Base-by-base conservation (phyloP, 352 stramenopile genomes). In the Phytopythium ostracodes region DNA sequence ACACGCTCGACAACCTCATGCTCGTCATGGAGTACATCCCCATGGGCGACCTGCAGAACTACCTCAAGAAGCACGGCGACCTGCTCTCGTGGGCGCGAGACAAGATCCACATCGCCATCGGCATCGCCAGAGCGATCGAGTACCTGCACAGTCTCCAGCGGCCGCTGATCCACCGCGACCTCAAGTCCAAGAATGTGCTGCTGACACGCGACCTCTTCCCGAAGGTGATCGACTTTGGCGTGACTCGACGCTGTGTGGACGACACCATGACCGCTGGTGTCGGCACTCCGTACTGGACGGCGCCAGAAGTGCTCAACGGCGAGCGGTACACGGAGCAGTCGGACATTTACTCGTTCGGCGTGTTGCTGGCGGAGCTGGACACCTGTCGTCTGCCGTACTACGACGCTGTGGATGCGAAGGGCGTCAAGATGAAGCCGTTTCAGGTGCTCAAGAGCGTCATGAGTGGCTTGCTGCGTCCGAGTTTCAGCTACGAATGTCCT, bases 221-320 rank as follows among this genome's bases (percentile, higher is more conserved):
- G 27, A 83, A 87, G 43, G 59, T 96, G 35, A 91, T 84, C 44
- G 87, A 96, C 70, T 96, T 97, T 70, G 89, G 87, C 54, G 65
- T 94, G 68, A 81, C 66, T 14, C 62, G 70, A 2, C 42, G 63
- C 35, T 55, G 54, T n/a, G 51, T 66, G 0, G 62, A 72, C 11
- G 43, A 67, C 11, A 14, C 9, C 6, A 83, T 85, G 75, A 81
- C 67, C 2, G 82, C 84, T 5, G 84, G 88, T 27, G 87, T 91
- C 24, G 88, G 88, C 9, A 96, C 87, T 22, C 77, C 81, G 5
- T 86, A 88, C 49, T 96, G 91, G 74, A 89, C 85, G 11, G 85
- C 87, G 0, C 87, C 86, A 0, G 87, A 96, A 58, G 62, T 88
- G 31, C 68, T 97, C 27, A 40, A 69, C 1, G 87, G 88, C 5